Conservation (phyloP, 1,284 basidiomycete genomes). For the Moniliophthora roreri region DNA sequence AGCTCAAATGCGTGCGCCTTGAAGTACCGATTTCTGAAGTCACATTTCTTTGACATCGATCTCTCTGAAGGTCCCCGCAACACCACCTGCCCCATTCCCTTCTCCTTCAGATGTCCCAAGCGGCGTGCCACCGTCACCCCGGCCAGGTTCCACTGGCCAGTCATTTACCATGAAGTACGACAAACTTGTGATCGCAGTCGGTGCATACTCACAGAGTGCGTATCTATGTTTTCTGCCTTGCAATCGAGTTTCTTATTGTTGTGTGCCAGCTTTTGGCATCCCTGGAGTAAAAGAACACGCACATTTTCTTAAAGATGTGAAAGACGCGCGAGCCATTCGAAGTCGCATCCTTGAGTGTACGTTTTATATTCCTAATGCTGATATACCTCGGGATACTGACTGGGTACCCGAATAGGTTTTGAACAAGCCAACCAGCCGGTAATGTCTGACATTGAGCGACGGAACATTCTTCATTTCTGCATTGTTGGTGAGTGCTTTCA, state of each 20-base stretch:
- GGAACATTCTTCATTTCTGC: constrained; percentile 74
- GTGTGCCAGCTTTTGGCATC: constrained; percentile 53
- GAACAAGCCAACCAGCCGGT: constrained; percentile 79
- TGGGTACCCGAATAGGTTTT: constrained; percentile 47
- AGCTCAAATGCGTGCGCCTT: constrained; percentile 53
- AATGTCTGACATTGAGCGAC: constrained; percentile 62
- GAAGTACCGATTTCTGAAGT: neutral
- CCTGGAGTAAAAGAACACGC: constrained; percentile 77
- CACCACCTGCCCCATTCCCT: constrained; percentile 37
- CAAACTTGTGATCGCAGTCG: constrained; percentile 83
- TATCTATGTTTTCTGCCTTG: constrained; percentile 12
- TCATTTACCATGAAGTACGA: constrained; percentile 67
- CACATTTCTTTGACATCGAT: neutral
- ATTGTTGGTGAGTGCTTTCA: constrained; percentile 61
- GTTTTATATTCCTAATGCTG: constrained; percentile 7
- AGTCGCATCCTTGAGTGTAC: constrained; percentile 72
- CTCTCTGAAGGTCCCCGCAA: constrained; percentile 52
- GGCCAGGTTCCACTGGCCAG: constrained; percentile 10
- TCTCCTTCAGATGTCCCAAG: constrained; percentile 16
- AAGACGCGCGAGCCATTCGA: constrained; percentile 81
- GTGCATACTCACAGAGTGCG: constrained; percentile 81
- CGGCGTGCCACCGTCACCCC: neutral
- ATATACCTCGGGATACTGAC: constrained; percentile 2
- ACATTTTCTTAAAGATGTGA: constrained; percentile 81
- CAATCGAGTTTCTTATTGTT: neutral